These are phyloP conservation scores for Metschnikowia proteae DNA, from an alignment of 805 yeast species.

Conservation along the genomic window DNA sequence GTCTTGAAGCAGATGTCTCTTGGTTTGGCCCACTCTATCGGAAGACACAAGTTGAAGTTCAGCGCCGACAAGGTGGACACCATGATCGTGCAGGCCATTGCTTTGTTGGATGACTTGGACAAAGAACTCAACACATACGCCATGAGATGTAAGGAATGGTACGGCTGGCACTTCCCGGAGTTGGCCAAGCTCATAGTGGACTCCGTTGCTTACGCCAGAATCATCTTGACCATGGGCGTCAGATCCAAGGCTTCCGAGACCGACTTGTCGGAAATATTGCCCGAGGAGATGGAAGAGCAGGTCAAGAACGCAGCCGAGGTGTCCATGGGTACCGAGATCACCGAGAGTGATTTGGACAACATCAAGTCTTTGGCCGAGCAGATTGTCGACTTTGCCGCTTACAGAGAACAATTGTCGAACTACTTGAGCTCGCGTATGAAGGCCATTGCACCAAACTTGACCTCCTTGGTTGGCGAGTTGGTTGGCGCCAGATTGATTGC, in stretches of 20 bases:
- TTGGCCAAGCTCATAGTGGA: constrained; percentile 95
- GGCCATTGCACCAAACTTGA: constrained; percentile 97
- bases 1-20: constrained; percentile 92
- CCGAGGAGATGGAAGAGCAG: constrained; percentile 46
- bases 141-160: constrained; percentile 99
- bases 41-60: constrained; percentile 96
- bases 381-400: constrained; percentile 91
- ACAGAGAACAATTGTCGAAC: constrained; percentile 93
- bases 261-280: constrained; percentile 58
- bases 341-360: constrained; percentile 82
- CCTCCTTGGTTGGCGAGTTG: constrained; percentile 96
- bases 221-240: constrained; percentile 88
- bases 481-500: constrained; percentile 98
- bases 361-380: constrained; percentile 91
- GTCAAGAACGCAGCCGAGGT: constrained; percentile 97
- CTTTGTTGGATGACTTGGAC: constrained; percentile 92
- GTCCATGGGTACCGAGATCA: constrained; percentile 99
- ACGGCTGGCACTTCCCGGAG: constrained; percentile 99
- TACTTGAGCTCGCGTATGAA: constrained; percentile 93
- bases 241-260: constrained; percentile 88
- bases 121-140: constrained; percentile 97
- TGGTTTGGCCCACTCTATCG: constrained; percentile 97
- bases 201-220: constrained; percentile 94
- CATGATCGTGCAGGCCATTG: constrained; percentile 98
- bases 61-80: constrained; percentile 98